Base-by-base conservation (phyloP, 768 basidiomycete genomes). In the Rubroboletus pulcherrimus region DNA sequence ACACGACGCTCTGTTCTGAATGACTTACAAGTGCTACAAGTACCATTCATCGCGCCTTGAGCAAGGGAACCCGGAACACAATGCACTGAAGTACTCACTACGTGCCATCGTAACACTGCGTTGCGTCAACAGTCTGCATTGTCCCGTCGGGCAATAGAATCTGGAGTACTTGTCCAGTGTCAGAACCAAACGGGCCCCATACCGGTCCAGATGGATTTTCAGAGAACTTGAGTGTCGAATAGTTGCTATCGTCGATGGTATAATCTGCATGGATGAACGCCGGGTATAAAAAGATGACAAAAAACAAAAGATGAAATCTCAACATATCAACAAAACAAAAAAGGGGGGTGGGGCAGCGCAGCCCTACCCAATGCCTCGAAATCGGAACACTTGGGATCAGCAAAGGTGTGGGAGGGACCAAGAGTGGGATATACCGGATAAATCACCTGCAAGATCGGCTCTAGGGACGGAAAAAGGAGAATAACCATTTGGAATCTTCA, bases 221-320 rank as follows among this genome's bases (percentile, higher is more conserved):
- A 7, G 68, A 69, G 51, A 57, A 67, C 33, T 58, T 58, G 48
- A 63, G 67, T 14, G 21, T 3, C 12, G 67, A 65, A 47, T 65
- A 65, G n/a, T 69, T 39, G 49, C 63, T 62, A 33, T 69, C 66
- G 29, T 69, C 65, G 46, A 69, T 67, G 19, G 57, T 63, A 51
- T 68, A 69, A 30, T 68, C 66, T 17, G 67, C 64, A 29, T 29
- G 38, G 42, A 60, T 54, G n/a, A 62, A 31, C 10, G 38, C 10
- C n/a, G 14, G 42, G 26, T 26, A 55, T 38, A 60, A 33, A 41
- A 37, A 39, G 15, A 50, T 5, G 39, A 42, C n/a, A 43, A 50
- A 47, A 19, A 61, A 17, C 1, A 58, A 35, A 31, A 39, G 15
- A 35, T 10, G 41, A 42, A 44, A 31, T 3, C 40, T 34, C 11